Evolutionary conservation across 306 rosid species (phyloP).

Genomic region (Acacia crassicarpa): DNA sequence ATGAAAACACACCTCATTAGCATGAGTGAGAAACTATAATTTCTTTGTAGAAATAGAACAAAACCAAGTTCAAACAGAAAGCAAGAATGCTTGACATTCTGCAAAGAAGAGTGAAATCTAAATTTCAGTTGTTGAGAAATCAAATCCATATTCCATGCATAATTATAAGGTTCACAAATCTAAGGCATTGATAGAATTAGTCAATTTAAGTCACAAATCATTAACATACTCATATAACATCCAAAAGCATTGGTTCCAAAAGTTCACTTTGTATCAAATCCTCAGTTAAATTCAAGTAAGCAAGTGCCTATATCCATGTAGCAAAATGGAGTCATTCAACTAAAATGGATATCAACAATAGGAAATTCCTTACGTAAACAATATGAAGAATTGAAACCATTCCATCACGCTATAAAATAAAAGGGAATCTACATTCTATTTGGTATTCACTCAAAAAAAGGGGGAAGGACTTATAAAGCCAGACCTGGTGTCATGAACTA

Average conservation of each 20-base stretch:
- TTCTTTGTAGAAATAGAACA: constrained; percentile 18
- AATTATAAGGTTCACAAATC: background rate
- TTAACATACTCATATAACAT: background rate
- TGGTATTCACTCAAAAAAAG: constrained; percentile 1
- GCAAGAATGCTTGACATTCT: background rate
- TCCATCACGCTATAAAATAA: background rate
- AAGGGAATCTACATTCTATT: background rate
- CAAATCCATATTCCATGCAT: background rate
- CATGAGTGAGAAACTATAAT: background rate
- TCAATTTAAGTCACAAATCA: constrained; percentile 9
- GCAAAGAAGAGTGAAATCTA: background rate
- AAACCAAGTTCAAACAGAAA: constrained; percentile 18
- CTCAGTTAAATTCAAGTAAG: background rate
- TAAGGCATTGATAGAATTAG: background rate
- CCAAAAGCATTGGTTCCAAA: background rate
- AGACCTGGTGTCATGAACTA: background rate
- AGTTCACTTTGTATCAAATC: constrained; percentile 12
- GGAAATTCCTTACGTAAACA: background rate
- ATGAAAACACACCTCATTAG: constrained; percentile 15
- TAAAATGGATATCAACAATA: background rate
- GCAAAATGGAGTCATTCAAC: background rate
- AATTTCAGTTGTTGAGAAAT: constrained; percentile 8
- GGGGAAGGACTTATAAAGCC: constrained; percentile 1
- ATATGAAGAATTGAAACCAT: constrained; percentile 2
- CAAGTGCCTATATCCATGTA: background rate